Evolutionary conservation across 2,329 filamentous ascomycete genomes (phyloP).

Genomic region (Didymella sp.): DNA sequence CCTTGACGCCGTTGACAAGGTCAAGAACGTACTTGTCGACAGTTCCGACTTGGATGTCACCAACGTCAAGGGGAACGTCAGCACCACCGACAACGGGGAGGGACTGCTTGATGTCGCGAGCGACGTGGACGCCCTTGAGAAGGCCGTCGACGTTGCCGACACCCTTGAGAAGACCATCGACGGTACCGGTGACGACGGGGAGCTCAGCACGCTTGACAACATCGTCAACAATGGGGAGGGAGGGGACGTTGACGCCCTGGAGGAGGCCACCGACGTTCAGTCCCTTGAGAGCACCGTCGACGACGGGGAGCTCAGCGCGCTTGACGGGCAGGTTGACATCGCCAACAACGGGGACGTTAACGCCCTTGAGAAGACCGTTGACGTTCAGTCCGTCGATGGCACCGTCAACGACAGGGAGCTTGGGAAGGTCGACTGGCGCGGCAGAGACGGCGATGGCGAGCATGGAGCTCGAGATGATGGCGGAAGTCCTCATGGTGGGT

Average conservation of each 20-base stretch:
- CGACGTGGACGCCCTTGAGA: neutral
- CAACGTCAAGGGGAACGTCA: slow-evolving; percentile 4
- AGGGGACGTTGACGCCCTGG: neutral
- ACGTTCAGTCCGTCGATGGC: neutral
- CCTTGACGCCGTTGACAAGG: neutral
- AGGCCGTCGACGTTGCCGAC: neutral
- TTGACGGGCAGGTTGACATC: no score
- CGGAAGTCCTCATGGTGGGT: slow-evolving; percentile 13
- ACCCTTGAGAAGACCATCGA: neutral
- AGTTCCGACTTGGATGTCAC: slow-evolving; percentile 2
- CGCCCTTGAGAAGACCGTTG: neutral
- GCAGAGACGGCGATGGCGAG: slow-evolving; percentile 14
- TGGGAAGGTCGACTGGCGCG: slow-evolving; percentile 12
- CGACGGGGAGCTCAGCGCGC: slow-evolving; percentile 8
- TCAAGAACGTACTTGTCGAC: slow-evolving; percentile 2
- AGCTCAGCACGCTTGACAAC: slow-evolving; percentile 5
- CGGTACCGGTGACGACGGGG: neutral
- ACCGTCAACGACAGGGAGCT: neutral
- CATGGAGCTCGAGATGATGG: slow-evolving; percentile 14
- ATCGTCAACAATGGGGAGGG: no score
- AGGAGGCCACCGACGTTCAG: neutral
- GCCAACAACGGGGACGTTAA: neutral
- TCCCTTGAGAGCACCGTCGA: neutral
- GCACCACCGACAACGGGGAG: slow-evolving; percentile 1
- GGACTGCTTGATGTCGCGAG: slow-evolving; percentile 6